These are phyloP conservation scores for Herpetomonas tarakana DNA, from an alignment of 208 protist genomes.

Conservation along the genomic window DNA sequence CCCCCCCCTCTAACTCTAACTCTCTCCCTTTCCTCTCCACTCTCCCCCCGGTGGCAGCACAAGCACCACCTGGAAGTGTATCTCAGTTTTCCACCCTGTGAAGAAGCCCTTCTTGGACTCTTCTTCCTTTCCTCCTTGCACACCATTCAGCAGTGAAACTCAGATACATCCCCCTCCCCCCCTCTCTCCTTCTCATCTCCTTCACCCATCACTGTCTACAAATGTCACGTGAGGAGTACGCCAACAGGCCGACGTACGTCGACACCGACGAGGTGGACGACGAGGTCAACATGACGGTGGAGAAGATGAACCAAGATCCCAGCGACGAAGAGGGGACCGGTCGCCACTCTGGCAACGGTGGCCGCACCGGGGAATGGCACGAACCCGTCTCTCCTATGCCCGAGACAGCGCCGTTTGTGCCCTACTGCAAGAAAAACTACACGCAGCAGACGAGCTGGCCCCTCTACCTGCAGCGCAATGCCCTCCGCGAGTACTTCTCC, in stretches of 20 bases:
- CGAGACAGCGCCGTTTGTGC: neutral
- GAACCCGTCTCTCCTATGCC: neutral
- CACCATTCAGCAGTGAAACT: too few species aligned
- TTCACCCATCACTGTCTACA: too few species aligned
- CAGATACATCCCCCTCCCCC: too few species aligned
- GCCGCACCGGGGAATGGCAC: neutral
- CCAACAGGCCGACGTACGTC: neutral
- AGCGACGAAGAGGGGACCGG: neutral
- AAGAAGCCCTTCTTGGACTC: too few species aligned
- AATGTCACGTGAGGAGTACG: neutral
- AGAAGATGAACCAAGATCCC: neutral
- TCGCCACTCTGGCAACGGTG: neutral
- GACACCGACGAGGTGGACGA: neutral
- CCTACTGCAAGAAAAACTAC: conserved; percentile 6
- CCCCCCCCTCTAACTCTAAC: too few species aligned
- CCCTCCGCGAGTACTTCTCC: conserved; percentile 17
- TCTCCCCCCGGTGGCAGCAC: too few species aligned
- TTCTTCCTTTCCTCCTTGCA: too few species aligned
- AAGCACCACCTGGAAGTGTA: too few species aligned
- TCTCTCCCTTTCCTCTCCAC: too few species aligned
- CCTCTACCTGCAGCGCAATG: conserved; percentile 2
- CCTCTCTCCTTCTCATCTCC: too few species aligned
- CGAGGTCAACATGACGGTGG: neutral
- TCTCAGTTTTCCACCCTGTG: too few species aligned
- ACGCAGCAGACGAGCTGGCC: conserved; percentile 8